Base-by-base conservation (phyloP, 2,329 filamentous ascomycete genomes). In the Trichoderma simmonsii region DNA sequence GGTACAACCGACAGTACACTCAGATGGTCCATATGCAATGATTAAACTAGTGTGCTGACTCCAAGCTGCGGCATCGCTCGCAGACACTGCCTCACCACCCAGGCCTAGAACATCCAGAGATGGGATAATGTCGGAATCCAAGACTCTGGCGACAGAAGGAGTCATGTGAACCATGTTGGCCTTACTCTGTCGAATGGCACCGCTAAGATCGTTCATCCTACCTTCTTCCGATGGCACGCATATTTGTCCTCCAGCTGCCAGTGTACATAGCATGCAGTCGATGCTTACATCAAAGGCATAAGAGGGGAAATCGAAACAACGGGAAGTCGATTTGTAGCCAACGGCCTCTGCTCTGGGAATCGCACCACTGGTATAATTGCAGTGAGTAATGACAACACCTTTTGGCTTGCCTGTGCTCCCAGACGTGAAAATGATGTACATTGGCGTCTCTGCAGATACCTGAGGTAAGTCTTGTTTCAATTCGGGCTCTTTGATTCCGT, bases 381-480 rank as follows among this genome's bases (percentile, higher is more conserved):
- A 80, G 72, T 87, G 85, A 2, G 83, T 82, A 71, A 86, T 81
- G 60, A 90, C 83, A 4, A 90, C 88, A 26, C 89, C 89, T 80
- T 91, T 91, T 1, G 89, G 89, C 72, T 85, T 86, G 7, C 89
- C 89, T 0, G 89, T 91, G 72, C 88, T 91, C 15, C 89, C 89
- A 0, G 89, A 91, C 12, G 89, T 91, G 77, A 90, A 91, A 76
- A 91, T 89, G 75, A 90, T 87, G 73, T 86, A 87, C 39, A 86
- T 82, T 9, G 84, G 82, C 1, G 81, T 78, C 6, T 78, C 77
- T 3, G 84, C 74, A 3, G 89, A 79, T n/a, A 86, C 82, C 0
- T 71, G 63, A 0, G 83, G 82, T 1, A 84, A 76, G 11, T 63
- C 43, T 65, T 74, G 43, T 60, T 75, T 4, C 72, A 8, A 73